Evolutionary conservation across 2,329 filamentous ascomycete genomes (phyloP).

Genomic region (Ceratocystis harringtonii): DNA sequence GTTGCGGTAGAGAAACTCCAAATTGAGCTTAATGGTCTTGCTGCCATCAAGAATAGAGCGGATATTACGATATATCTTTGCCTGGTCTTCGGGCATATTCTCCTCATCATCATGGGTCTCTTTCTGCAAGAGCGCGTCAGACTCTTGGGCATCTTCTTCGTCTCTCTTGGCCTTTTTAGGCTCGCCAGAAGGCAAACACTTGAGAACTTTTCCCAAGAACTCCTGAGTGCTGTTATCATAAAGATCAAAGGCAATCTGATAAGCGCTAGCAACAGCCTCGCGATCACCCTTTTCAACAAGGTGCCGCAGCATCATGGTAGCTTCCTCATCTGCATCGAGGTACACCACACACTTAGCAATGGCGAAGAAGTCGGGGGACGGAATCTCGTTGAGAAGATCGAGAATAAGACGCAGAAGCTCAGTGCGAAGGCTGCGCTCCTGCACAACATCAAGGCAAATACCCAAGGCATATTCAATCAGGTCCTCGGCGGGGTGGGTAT

Average conservation of each 20-base stretch:
- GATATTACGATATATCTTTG: slow-evolving; percentile 47
- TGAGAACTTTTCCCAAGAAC: slow-evolving; percentile 79
- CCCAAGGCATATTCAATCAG: slow-evolving; percentile 91
- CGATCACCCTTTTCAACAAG: slow-evolving; percentile 67
- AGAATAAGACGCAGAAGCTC: slow-evolving; percentile 83
- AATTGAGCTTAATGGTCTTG: slow-evolving; percentile 84
- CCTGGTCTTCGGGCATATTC: slow-evolving; percentile 36
- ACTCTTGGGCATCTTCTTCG: slow-evolving; percentile 32
- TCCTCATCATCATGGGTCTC: slow-evolving; percentile 42
- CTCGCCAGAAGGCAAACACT: slow-evolving; percentile 51
- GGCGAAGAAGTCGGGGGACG: slow-evolving; percentile 88
- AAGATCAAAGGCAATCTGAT: slow-evolving; percentile 94
- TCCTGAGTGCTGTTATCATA: slow-evolving; percentile 98
- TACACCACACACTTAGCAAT: slow-evolving; percentile 98
- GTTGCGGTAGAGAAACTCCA: slow-evolving; percentile 92
- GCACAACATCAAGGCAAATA: slow-evolving; percentile 95
- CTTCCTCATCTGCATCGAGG: slow-evolving; percentile 79
- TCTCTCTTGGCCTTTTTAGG: slow-evolving; percentile 29
- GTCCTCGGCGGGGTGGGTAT: slow-evolving; percentile 59
- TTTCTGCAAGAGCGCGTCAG: slow-evolving; percentile 34
- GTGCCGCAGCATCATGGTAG: slow-evolving; percentile 68
- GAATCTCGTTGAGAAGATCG: slow-evolving; percentile 86
- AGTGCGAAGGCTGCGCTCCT: slow-evolving; percentile 71
- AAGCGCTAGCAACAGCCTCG: slow-evolving; percentile 69
- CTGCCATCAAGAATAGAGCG: slow-evolving; percentile 65